Conservation (phyloP, 495 filamentous ascomycete genomes). For the Xylaria palmicola region DNA sequence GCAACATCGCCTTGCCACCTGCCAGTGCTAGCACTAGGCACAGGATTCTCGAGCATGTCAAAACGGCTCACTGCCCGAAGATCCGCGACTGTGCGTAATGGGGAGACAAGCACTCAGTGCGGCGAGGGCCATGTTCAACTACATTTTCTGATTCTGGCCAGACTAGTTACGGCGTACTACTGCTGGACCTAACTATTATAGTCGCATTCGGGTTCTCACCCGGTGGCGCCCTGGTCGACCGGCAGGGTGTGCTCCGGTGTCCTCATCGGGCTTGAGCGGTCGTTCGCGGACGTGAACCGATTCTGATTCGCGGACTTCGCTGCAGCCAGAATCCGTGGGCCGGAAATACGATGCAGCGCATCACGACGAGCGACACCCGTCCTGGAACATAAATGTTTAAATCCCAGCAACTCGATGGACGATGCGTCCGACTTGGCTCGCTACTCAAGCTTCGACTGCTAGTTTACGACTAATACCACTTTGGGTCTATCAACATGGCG, state of each 20-base stretch:
- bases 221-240: neutral
- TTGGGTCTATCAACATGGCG: neutral
- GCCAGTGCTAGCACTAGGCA: no score
- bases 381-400: neutral
- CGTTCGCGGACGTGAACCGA: neutral
- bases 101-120: neutral
- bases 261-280: conserved; percentile 10
- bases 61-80: neutral
- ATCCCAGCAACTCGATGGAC: neutral
- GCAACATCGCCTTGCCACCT: neutral
- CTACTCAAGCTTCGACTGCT: neutral
- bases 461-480: neutral
- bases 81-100: neutral
- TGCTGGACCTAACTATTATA: neutral
- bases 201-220: neutral
- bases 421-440: neutral
- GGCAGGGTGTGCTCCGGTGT: conserved; percentile 11
- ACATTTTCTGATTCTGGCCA: neutral
- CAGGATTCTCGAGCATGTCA: neutral
- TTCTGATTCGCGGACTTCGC: conserved; percentile 2
- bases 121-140: neutral
- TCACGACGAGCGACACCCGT: neutral
- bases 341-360: neutral
- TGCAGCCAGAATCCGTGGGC: neutral
- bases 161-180: neutral